These are phyloP conservation scores for Cantharellus anzutake DNA, from an alignment of 768 basidiomycete genomes.

Conservation along the genomic window DNA sequence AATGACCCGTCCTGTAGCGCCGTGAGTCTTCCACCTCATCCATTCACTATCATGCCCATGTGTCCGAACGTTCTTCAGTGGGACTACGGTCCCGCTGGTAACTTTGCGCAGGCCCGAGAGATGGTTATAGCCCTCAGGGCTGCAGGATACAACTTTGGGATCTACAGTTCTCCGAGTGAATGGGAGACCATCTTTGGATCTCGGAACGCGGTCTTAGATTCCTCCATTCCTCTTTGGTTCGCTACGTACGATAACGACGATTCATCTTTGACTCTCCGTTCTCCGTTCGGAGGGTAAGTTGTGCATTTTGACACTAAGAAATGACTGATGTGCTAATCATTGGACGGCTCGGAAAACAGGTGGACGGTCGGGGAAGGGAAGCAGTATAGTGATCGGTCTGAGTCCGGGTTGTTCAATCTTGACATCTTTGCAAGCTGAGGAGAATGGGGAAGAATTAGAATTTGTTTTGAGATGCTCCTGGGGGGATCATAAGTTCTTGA, in stretches of 20 bases:
- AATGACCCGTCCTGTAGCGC: too few relatives aligned
- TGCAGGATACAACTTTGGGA: constrained; percentile 5
- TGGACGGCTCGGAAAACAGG: too few relatives aligned
- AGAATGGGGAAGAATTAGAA: neutral
- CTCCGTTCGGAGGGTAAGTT: neutral
- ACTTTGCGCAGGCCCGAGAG: neutral
- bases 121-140: neutral
- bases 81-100: neutral
- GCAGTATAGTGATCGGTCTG: constrained; percentile 15
- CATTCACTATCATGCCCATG: too few relatives aligned
- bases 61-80: neutral
- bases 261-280: too few relatives aligned
- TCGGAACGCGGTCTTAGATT: neutral
- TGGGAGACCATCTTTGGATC: constrained; percentile 2
- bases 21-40: too few relatives aligned
- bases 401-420: constrained; percentile 16
- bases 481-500: too few relatives aligned
- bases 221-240: constrained; percentile 3
- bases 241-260: constrained; percentile 1
- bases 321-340: too few relatives aligned
- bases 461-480: too few relatives aligned
- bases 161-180: constrained; percentile 5
- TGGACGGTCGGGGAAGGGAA: constrained; percentile 8
- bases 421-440: constrained; percentile 9
- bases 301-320: too few relatives aligned